Percentiles rank a stretch among this genome's conserved stretches.
These are phyloP conservation scores for Durusdinium trenchii DNA, from an alignment of 73 alveolate species.

Conservation along the genomic window DNA sequence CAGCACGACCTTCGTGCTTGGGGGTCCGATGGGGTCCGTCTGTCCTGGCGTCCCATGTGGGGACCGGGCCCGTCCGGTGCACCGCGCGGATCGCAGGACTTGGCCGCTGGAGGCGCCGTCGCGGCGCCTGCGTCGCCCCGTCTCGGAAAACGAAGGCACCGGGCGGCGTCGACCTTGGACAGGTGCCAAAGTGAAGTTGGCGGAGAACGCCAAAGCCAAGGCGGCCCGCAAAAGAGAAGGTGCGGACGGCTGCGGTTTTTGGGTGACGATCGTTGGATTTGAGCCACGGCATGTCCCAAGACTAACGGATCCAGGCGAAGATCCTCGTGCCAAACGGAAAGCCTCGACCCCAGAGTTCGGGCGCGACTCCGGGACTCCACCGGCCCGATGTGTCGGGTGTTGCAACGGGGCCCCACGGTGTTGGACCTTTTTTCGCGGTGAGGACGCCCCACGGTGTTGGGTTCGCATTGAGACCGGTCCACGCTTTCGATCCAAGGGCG, in stretches of 20 bases:
- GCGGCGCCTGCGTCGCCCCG: background rate
- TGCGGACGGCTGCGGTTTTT: background rate
- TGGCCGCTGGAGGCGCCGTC: slow-evolving; percentile 68
- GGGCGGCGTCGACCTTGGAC: background rate
- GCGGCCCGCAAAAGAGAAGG: slow-evolving; percentile 34
- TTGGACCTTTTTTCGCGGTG: no score
- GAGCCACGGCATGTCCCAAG: background rate
- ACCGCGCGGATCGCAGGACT: slow-evolving; percentile 1
- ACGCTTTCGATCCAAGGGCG: no score
- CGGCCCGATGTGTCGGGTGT: no score
- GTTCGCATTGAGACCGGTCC: no score
- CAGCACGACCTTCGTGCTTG: no score
- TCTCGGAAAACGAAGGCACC: background rate
- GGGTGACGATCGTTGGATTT: background rate
- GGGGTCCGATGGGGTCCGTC: no score
- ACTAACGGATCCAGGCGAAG: background rate
- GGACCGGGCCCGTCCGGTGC: no score
- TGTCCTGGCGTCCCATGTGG: no score
- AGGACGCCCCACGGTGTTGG: no score
- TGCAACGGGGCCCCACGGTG: no score
- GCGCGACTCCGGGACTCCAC: no score
- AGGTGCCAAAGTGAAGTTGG: slow-evolving; percentile 70
- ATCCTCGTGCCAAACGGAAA: slow-evolving; percentile 26
- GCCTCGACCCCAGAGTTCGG: background rate
- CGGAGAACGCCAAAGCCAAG: slow-evolving; percentile 19